Percentiles rank a stretch among this genome's conserved stretches.
These are phyloP conservation scores for Diaporthe ampelina DNA, from an alignment of 2,329 filamentous ascomycete species.

Conservation along the genomic window DNA sequence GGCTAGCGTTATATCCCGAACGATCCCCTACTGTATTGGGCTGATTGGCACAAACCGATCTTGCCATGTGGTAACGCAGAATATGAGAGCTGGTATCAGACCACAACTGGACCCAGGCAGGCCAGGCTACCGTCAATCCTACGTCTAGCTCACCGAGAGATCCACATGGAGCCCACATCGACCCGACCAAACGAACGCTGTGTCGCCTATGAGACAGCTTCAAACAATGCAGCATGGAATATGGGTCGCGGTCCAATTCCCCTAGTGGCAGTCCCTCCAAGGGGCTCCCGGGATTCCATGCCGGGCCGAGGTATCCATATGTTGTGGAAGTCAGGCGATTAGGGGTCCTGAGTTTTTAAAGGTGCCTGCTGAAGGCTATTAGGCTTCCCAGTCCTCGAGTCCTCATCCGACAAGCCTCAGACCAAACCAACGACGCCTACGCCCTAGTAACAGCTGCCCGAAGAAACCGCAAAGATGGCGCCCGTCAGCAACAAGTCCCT, in stretches of 20 bases:
- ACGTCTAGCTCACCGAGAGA: conserved; percentile 13
- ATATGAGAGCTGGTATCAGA: conserved; percentile 4
- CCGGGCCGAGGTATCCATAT: conserved; percentile 22
- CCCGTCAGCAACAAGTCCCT: conserved; percentile 38
- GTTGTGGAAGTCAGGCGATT: conserved; percentile 5
- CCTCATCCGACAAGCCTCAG: background rate
- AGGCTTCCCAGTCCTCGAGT: background rate
- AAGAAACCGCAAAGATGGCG: conserved; percentile 15
- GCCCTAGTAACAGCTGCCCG: background rate
- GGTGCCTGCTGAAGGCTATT: background rate
- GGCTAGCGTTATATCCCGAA: background rate
- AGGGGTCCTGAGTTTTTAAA: background rate
- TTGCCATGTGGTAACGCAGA: conserved; percentile 9
- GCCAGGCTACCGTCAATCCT: background rate
- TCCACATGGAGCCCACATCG: conserved; percentile 16
- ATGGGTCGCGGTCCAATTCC: background rate
- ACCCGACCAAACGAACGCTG: background rate
- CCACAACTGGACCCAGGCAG: conserved; percentile 7
- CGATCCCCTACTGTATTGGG: conserved; percentile 11
- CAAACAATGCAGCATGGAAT: background rate
- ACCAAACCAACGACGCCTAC: background rate
- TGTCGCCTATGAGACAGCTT: background rate
- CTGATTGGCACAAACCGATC: background rate
- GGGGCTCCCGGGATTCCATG: too few species aligned
- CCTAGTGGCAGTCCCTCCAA: background rate